Conservation (phyloP, 148 eudicot genomes). For the Limonium bicolor region DNA sequence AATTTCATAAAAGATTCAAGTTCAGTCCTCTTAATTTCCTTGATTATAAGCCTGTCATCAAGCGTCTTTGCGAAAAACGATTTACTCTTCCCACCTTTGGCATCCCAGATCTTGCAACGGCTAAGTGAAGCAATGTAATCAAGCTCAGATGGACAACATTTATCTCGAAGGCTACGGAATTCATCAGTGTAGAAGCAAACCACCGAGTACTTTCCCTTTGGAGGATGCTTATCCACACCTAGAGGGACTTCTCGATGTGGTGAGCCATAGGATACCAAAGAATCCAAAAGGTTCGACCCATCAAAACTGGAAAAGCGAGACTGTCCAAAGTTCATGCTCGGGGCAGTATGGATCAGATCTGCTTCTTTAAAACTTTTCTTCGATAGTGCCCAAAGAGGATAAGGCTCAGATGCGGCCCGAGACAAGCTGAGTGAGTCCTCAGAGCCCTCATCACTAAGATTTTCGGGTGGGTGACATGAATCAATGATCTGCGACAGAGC, state of each 20-base stretch:
- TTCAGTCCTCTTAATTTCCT: conserved; percentile 85
- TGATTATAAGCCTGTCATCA: conserved; percentile 82
- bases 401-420: conserved; percentile 36
- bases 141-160: conserved; percentile 71
- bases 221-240: conserved; percentile 43
- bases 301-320: conserved; percentile 47
- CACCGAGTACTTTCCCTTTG: conserved; percentile 66
- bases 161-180: conserved; percentile 44
- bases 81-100: conserved; percentile 98
- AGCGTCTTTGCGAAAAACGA: conserved; percentile 79
- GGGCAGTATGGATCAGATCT: conserved; percentile 30
- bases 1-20: conserved; percentile 68
- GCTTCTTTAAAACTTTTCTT: conserved; percentile 22
- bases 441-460: conserved; percentile 9
- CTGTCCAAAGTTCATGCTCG: conserved; percentile 28
- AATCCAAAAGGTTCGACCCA: conserved; percentile 36
- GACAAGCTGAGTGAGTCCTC: conserved; percentile 14
- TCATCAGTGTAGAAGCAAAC: conserved; percentile 45
- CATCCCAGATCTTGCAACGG: conserved; percentile 90
- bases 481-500: conserved; percentile 51
- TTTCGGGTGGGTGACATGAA: conserved; percentile 10
- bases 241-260: conserved; percentile 47
- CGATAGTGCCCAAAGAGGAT: conserved; percentile 42
- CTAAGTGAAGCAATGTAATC: conserved; percentile 84
- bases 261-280: conserved; percentile 37